phyloP scores from a whole-genome alignment of 108 stramenopile genomes.

The Conticribra guillardii region DNA sequence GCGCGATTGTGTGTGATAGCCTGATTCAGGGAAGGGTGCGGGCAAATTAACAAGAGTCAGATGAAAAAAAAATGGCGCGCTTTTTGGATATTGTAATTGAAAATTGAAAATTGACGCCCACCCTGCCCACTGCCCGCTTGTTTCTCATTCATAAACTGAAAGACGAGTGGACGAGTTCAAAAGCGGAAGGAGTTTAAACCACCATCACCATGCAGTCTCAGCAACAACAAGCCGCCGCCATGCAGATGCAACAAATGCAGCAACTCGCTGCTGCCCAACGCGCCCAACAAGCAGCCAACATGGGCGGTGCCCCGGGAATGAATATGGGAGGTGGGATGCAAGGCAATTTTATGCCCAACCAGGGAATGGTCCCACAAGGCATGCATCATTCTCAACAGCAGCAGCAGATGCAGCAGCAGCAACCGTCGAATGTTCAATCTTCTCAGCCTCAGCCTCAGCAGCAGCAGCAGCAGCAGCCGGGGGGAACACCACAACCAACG shows the following conservation, averaged over 20 bases:
- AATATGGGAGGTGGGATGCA: neutral
- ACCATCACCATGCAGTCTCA: too few species aligned
- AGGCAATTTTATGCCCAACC: neutral
- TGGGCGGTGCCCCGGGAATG: neutral
- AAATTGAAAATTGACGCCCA: too few species aligned
- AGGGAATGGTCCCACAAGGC: neutral
- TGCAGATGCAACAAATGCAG: neutral
- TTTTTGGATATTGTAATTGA: too few species aligned
- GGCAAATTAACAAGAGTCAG: too few species aligned
- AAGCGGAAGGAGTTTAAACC: too few species aligned
- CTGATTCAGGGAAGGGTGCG: too few species aligned
- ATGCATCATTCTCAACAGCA: neutral
- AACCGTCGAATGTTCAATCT: neutral
- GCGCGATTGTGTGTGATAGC: too few species aligned
- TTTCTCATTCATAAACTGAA: too few species aligned
- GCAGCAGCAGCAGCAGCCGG: slow-evolving; percentile 9
- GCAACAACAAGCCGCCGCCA: neutral
- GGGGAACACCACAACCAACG: slow-evolving; percentile 2
- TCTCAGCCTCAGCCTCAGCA: neutral
- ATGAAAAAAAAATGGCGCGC: too few species aligned
- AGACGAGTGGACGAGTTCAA: too few species aligned
- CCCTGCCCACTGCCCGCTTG: too few species aligned
- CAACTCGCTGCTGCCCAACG: neutral
- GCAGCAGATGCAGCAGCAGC: slow-evolving; percentile 3
- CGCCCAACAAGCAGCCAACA: neutral